phyloP scores from a whole-genome alignment of 2,329 filamentous ascomycete genomes.

The Penicillium corylophilum region DNA sequence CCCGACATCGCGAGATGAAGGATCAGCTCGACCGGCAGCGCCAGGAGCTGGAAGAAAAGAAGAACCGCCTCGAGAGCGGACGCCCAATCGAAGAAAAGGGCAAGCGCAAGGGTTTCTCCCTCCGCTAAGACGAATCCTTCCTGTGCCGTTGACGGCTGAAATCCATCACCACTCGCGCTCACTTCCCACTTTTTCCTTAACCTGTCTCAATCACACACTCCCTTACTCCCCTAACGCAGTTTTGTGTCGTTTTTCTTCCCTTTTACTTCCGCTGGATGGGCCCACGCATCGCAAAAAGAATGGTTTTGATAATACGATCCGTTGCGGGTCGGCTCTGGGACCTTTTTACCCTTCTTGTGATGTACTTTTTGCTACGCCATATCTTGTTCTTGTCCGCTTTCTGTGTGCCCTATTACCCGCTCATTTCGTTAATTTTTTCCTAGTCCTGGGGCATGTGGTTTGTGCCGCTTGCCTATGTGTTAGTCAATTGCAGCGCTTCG shows the following conservation, averaged over 20 bases:
- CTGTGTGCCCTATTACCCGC: conserved; percentile 31
- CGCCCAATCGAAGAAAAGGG: conserved; percentile 95
- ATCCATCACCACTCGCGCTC: conserved; percentile 21
- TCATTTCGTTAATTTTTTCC: conserved; percentile 23
- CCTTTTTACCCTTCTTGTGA: conserved; percentile 28
- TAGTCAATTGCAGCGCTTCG: conserved; percentile 31
- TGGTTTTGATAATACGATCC: conserved; percentile 25
- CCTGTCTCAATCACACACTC: conserved; percentile 23
- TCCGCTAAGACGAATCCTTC: conserved; percentile 64
- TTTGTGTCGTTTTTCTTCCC: conserved; percentile 7
- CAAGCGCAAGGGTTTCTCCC: conserved; percentile 99
- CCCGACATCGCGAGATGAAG: conserved; percentile 99
- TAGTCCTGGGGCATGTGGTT: conserved; percentile 15
- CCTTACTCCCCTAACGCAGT: conserved; percentile 23
- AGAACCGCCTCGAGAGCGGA: conserved; percentile 89
- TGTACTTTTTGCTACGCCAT: conserved; percentile 31
- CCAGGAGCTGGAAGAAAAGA: conserved; percentile 97
- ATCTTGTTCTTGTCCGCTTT: conserved; percentile 28
- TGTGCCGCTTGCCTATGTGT: conserved; percentile 21
- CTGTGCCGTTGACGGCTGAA: conserved; percentile 22
- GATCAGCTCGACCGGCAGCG: conserved; percentile 96
- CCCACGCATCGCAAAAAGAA: conserved; percentile 28
- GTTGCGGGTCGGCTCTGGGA: conserved; percentile 18
- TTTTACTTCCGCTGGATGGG: conserved; percentile 26
- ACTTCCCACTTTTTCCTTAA: conserved; percentile 19